These are phyloP conservation scores for Chrysanthemum lavandulifolium DNA, from an alignment of 129 eudicot species.

Conservation along the genomic window DNA sequence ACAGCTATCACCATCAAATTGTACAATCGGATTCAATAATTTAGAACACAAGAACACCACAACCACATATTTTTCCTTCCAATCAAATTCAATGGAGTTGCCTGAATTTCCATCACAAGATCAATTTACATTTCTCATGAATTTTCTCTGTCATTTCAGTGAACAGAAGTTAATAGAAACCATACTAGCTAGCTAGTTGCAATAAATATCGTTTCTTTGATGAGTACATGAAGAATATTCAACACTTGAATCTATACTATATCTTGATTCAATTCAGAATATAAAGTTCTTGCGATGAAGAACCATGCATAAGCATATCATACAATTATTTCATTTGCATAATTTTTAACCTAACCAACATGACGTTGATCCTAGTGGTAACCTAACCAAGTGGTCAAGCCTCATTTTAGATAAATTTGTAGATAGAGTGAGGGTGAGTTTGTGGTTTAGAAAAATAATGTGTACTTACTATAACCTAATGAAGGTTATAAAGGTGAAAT, in stretches of 20 bases:
- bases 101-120: slow-evolving; percentile 18
- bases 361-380: too few species aligned
- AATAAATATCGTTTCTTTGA: background rate
- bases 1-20: slow-evolving; percentile 37
- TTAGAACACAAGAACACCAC: slow-evolving; percentile 25
- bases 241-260: background rate
- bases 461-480: too few species aligned
- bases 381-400: too few species aligned
- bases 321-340: too few species aligned
- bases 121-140: slow-evolving; percentile 13
- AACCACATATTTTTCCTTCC: slow-evolving; percentile 35
- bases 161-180: background rate
- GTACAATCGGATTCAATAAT: slow-evolving; percentile 38
- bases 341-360: too few species aligned
- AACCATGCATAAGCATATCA: too few species aligned
- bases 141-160: slow-evolving; percentile 10
- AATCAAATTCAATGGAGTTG: slow-evolving; percentile 13
- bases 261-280: background rate
- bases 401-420: too few species aligned
- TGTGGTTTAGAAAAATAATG: too few species aligned
- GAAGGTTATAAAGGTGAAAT: too few species aligned
- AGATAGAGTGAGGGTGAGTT: too few species aligned
- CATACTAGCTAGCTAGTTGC: background rate
- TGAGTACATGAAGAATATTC: background rate
- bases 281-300: background rate